A percentile compares a stretch with the other conserved stretches of the same genome.
phyloP scores from a whole-genome alignment of 106 monocot species.

The Apostasia shenzhenica region DNA sequence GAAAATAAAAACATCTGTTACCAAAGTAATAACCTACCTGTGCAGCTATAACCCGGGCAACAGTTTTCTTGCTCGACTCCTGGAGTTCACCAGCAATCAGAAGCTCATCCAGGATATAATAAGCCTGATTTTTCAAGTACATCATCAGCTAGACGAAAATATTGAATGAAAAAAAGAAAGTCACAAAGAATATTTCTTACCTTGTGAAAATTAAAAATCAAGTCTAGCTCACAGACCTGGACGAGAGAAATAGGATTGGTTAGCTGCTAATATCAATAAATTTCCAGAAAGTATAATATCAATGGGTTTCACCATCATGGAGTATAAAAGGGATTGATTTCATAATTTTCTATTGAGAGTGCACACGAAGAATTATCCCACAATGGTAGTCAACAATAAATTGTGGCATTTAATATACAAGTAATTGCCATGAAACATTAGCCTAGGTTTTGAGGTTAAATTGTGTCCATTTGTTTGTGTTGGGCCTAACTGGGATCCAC shows the following conservation, averaged over 20 bases:
- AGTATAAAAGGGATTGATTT: no score
- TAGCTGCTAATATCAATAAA: neutral
- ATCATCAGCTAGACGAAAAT: neutral
- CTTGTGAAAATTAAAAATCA: conserved; percentile 99
- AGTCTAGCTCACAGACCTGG: conserved; percentile 95
- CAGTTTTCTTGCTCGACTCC: conserved; percentile 83
- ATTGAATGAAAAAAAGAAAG: neutral
- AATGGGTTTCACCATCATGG: no score
- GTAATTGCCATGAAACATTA: no score
- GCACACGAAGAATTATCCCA: no score
- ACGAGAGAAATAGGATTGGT: conserved; percentile 4
- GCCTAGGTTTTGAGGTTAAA: no score
- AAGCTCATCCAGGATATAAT: conserved; percentile 83
- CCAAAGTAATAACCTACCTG: conserved; percentile 32
- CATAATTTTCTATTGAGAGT: no score
- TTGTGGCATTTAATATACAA: no score
- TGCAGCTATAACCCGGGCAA: conserved; percentile 65
- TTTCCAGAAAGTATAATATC: no score
- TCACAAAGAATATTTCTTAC: conserved; percentile 14
- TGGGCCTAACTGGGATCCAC: no score
- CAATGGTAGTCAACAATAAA: no score
- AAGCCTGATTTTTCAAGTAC: conserved; percentile 45
- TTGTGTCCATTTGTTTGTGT: no score
- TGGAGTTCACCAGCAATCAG: conserved; percentile 89
- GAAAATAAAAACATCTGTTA: neutral